phyloP scores from a whole-genome alignment of 1,139 yeast genomes.

The Pichia sorboxylosa region DNA sequence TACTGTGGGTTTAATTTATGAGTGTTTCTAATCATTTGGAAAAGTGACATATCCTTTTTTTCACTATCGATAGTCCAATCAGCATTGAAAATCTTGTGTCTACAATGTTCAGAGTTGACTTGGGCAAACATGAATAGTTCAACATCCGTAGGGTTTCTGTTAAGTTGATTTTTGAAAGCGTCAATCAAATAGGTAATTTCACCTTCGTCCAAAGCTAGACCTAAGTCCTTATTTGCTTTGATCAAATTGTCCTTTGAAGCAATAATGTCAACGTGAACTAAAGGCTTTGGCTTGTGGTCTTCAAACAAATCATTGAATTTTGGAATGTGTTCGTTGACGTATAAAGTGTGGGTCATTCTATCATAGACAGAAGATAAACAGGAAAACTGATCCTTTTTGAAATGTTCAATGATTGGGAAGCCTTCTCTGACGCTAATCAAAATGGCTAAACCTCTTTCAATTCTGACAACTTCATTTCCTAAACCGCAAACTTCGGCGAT shows the following conservation, averaged over 20 bases:
- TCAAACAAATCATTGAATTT: conserved; percentile 60
- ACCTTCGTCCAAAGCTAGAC: conserved; percentile 85
- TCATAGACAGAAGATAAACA: conserved; percentile 70
- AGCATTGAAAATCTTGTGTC: conserved; percentile 97
- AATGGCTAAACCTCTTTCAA: conserved; percentile 82
- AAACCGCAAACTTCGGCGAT: conserved; percentile 85
- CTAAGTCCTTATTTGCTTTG: conserved; percentile 71
- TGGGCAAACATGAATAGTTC: conserved; percentile 99
- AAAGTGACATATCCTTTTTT: conserved; percentile 61
- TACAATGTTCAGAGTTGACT: conserved; percentile 98
- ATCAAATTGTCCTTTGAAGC: conserved; percentile 51
- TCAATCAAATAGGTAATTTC: conserved; percentile 80
- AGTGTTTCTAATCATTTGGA: conserved; percentile 94
- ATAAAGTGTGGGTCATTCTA: conserved; percentile 84
- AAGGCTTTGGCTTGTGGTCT: conserved; percentile 74
- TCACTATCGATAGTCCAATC: conserved; percentile 93
- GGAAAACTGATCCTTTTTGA: conserved; percentile 33
- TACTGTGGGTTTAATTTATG: conserved; percentile 65
- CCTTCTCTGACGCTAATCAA: conserved; percentile 60
- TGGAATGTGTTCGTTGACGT: conserved; percentile 45
- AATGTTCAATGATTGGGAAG: conserved; percentile 46
- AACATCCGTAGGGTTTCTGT: conserved; percentile 94
- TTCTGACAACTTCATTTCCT: conserved; percentile 55
- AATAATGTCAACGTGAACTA: conserved; percentile 59
- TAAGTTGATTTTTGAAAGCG: conserved; percentile 63